Base-by-base conservation (phyloP, 257 asterid species). In the Forsythia viridissima region DNA sequence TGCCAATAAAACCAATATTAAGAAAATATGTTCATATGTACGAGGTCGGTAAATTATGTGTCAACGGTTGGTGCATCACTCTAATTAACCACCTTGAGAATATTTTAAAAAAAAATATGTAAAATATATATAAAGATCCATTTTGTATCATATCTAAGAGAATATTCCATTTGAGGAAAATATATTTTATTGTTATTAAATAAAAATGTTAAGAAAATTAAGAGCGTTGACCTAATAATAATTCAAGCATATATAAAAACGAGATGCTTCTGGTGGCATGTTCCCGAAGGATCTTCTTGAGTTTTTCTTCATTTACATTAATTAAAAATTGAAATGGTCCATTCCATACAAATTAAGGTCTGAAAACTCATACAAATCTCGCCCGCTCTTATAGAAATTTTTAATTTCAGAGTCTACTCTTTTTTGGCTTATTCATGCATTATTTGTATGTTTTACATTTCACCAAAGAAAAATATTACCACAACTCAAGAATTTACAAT, bases 201-300 rank as follows among this genome's bases (percentile, higher is more conserved):
- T n/a, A n/a, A 59, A 59, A 59, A 20, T 0, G 6, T 20, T 0
- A 59, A 20, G 13, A 59, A 20, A 59, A 20, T 59, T 59, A 59
- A 59, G 37, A 82, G 40, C 67, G 80, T 77, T 84, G 85, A 80
- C 83, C 82, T 41, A 59, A 6, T 59, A 37, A 21, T 59, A 59
- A 59, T 59, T 59, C 61, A 61, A 34, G 63, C 43, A 42, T 30
- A 15, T 37, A 71, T 8, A 21, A 57, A 57, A 18, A 7, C 73
- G 30, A 41, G 70, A 78, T 79, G 78, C 44, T 73, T 76, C 82
- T 8, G n/a, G 78, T 48, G 86, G 86, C 84, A 82, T 67, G 20
- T 82, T 82, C 86, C 82, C 36, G 34, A 30, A 30, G 34, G 34
- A 30, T 30, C 34, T 30, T 57, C 6, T 8, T 20, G 3, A 57